Evolutionary conservation across 352 stramenopile genomes (phyloP).

Genomic region (Phytophthora nicotianae): DNA sequence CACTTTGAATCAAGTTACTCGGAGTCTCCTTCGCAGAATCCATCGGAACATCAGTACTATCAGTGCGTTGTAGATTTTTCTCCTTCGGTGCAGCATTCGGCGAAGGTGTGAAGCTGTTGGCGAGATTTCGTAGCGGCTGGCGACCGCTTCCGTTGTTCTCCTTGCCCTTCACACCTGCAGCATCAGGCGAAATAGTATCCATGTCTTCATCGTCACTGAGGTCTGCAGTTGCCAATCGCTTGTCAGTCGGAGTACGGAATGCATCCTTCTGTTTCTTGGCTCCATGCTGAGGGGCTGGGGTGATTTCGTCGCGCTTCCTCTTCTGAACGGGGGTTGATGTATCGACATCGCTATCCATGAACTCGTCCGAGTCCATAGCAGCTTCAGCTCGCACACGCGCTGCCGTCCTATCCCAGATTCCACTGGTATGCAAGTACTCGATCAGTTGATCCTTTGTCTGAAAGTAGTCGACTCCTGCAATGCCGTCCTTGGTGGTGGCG

Average conservation of each 20-base stretch:
- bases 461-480: constrained; percentile 59
- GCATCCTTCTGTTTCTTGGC: constrained; percentile 38
- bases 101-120: constrained; percentile 74
- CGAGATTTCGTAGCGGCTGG: constrained; percentile 46
- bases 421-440: constrained; percentile 58
- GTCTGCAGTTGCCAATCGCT: constrained; percentile 14
- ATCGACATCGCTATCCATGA: constrained; percentile 23
- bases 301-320: constrained; percentile 28
- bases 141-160: constrained; percentile 30
- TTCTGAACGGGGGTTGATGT: constrained; percentile 27
- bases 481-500: constrained; percentile 36
- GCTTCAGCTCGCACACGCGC: constrained; percentile 45
- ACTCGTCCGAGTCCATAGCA: constrained; percentile 38
- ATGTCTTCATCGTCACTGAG: constrained; percentile 32
- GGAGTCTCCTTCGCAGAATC: constrained; percentile 19
- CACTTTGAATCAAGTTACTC: constrained; percentile 30
- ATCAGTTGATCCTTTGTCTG: constrained; percentile 41
- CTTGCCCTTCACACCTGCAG: constrained; percentile 35
- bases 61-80: constrained; percentile 7
- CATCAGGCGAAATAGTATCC: constrained; percentile 55
- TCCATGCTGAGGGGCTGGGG: constrained; percentile 16
- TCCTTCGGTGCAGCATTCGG: constrained; percentile 32
- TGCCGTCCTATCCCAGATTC: constrained; percentile 53
- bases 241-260: constrained; percentile 36
- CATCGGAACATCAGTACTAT: constrained; percentile 9